Base-by-base conservation (phyloP, 2,329 filamentous ascomycete species). In the Colletotrichum lupini region DNA sequence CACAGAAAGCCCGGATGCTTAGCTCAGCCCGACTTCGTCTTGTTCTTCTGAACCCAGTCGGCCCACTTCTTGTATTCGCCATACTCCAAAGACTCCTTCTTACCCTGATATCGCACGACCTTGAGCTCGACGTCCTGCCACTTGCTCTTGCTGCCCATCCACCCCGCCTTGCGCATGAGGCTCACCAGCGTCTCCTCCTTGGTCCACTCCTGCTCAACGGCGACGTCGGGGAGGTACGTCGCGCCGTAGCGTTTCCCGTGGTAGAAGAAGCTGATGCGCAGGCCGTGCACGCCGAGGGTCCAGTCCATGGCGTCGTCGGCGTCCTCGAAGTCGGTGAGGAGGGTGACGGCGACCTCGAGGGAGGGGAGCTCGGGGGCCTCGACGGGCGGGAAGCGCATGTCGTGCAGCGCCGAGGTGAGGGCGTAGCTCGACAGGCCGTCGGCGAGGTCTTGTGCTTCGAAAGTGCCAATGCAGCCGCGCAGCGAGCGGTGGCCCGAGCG, bases 381-480 rank as follows among this genome's bases (percentile, higher is more conserved):
- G 73, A 93, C 86, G 68, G 90, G 89, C 12, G 82, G 79, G 84
- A 93, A 93, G 61, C 91, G 90, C 73, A 83, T 87, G 82, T 93
- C 91, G 68, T 91, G 84, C 26, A 93, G 83, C 3, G 91, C 91
- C 81, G 95, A 95, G 64, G 93, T 97, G 76, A 97, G 84, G 59
- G 95, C 93, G 83, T 98, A 98, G 74, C 91, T 91, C 65, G 91
- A 86, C 56, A 99, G 85, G 4, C 95, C 95, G 1, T 89, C 83
- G 35, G 91, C 87, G 14, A 99, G 89, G 62, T 93, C 90, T 78
- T 94, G 91, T 2, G 92, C 82, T 79, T 95, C 93, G 79, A 98
- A 99, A 2, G 96, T 99, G 77, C 97, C 97, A 80, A 99, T 98
- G 86, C 97, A 99, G 73, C 97, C 97, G 73, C 97, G 92, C 55